Conservation (phyloP, 345 rosid genomes). For the Lepidium sativum region DNA sequence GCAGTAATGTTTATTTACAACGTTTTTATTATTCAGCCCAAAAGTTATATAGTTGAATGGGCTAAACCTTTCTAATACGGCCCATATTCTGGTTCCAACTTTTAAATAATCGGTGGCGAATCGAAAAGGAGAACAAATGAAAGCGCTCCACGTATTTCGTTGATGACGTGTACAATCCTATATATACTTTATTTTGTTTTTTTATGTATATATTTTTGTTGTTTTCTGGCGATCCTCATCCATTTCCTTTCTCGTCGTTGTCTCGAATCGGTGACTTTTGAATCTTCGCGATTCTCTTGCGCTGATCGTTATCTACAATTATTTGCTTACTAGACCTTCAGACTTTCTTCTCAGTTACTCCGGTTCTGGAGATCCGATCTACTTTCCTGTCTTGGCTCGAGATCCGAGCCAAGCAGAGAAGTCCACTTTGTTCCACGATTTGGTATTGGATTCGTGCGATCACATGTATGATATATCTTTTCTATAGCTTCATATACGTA, state of each 20-base stretch:
- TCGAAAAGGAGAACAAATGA: background rate
- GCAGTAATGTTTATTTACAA: background rate
- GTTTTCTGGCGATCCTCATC: constrained; percentile 18
- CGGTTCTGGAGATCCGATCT: constrained; percentile 15
- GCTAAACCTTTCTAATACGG: background rate
- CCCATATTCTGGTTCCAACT: background rate
- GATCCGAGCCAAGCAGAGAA: constrained; percentile 89
- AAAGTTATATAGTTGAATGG: background rate
- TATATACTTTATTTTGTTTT: constrained; percentile 3
- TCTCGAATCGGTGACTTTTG: constrained; percentile 27
- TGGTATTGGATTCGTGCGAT: constrained; percentile 6
- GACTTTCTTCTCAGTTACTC: background rate
- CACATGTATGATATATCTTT: background rate
- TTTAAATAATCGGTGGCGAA: background rate
- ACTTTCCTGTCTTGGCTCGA: constrained; percentile 78
- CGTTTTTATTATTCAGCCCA: background rate
- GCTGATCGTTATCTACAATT: constrained; percentile 18
- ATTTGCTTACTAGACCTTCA: background rate
- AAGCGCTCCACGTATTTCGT: background rate
- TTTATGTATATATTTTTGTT: background rate
- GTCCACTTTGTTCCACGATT: constrained; percentile 32
- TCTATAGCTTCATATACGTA: background rate
- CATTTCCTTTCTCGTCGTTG: constrained; percentile 18
- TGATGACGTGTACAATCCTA: constrained; percentile 21
- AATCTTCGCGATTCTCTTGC: background rate